Evolutionary conservation across 257 asterid species (phyloP), one percentile per base, ranked within the genome.

Genomic region (Agastache rugosa): DNA sequence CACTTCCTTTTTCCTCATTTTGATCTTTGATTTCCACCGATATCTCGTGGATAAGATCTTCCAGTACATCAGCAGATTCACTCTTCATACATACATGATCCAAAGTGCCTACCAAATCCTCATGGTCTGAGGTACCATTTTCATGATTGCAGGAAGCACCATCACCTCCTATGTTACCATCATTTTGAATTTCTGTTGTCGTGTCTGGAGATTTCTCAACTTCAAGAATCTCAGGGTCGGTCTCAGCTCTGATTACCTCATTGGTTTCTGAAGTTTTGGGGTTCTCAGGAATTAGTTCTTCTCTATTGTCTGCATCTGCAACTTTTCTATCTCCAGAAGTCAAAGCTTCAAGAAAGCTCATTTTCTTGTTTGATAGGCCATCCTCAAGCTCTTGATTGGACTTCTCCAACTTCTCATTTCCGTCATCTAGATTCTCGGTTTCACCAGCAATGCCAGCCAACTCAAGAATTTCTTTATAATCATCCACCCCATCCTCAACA

Each of bases 1-100:
- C 80, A 80, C 79, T 81, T 67, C 31, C 80, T 60, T 78, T 45
- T 19, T 19, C 69, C 62, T 35, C 85, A 77, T 78, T 59, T 15
- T 75, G 86, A 76, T 83, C 85, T 81, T 71, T 77, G 69, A 64
- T 44, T 67, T 78, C 89, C 47, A 45, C 35, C 37, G 81, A 50
- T 71, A 76, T 72, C 74, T 67, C 82, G 19, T 53, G 72, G 22
- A 54, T 72, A 69, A 42, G 77, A 63, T 71, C 82, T 77, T 78
- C 84, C 65, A 47, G 63, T 45, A 63, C 65, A 51, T 79, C 82
- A 48, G 70, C 62, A 75, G 77, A 70, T 62, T 67, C 70, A 77
- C 45, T 61, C 62, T 51, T 22, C 66, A 58, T 47, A 34, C 58
- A 70, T 41, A 77, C 87, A 60, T 51, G 64, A 63, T 56, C 65